Evolutionary conservation across 768 basidiomycete genomes (phyloP).

Genomic region (Xerocomellus amylosporus): DNA sequence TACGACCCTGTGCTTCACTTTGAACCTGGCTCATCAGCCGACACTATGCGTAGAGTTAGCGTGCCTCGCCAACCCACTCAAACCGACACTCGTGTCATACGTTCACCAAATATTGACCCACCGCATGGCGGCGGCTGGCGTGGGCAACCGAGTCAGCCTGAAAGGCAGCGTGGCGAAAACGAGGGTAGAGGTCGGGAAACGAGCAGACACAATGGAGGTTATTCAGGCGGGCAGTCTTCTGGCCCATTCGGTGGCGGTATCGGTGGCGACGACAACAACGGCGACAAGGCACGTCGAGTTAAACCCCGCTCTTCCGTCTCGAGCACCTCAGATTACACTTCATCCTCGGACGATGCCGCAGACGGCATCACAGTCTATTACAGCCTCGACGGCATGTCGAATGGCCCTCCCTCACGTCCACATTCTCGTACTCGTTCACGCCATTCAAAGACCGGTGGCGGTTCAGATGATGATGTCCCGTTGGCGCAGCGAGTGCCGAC

Average conservation of each 20-base stretch:
- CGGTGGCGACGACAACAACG: slow-evolving; percentile 38
- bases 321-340: slow-evolving; percentile 33
- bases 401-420: slow-evolving; percentile 19
- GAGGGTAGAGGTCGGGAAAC: slow-evolving; percentile 8
- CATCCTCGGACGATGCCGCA: slow-evolving; percentile 46
- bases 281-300: slow-evolving; percentile 35
- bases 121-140: slow-evolving; percentile 22
- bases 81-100: neutral
- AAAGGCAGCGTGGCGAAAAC: slow-evolving; percentile 16
- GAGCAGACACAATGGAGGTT: slow-evolving; percentile 11
- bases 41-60: slow-evolving; percentile 23
- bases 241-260: slow-evolving; percentile 31
- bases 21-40: slow-evolving; percentile 46
- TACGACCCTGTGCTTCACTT: slow-evolving; percentile 27
- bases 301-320: slow-evolving; percentile 33
- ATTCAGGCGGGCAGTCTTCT: slow-evolving; percentile 19
- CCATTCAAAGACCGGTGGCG: slow-evolving; percentile 24
- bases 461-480: slow-evolving; percentile 76
- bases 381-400: slow-evolving; percentile 39
- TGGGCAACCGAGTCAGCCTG: slow-evolving; percentile 12
- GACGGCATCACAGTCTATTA: slow-evolving; percentile 42
- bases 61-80: neutral
- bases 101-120: slow-evolving; percentile 3
- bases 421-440: slow-evolving; percentile 24
- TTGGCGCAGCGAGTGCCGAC: slow-evolving; percentile 81